Evolutionary conservation across 495 filamentous ascomycete species (phyloP), one percentile per base, ranked within the genome.

Genomic region (Trichocladium antarcticum): DNA sequence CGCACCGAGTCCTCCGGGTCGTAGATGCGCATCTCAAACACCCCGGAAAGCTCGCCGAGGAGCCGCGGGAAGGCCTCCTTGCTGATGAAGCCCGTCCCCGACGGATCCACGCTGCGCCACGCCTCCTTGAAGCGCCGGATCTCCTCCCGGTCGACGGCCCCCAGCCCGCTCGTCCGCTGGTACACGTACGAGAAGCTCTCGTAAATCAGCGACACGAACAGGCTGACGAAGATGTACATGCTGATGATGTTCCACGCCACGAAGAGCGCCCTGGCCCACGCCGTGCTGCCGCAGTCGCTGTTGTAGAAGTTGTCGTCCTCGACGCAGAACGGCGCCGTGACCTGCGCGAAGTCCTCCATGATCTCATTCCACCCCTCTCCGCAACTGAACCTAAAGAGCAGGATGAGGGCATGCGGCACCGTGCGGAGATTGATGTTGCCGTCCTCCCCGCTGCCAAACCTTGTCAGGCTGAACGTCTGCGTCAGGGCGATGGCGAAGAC

Each of bases 141-240:
- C 60, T 99, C 92, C 55, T 95, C 88, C 43, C 92, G 76, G 53
- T 84, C 89, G 40, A 97, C 81, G 27, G 81, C 79, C 29, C 87
- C 89, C 45, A 88, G 72, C 20, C 82, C 82, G 60, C 86, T 95
- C 52, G 87, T 95, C 49, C 88, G 78, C 67, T 99, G 92, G 62
- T 96, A 99, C 56, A 99, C 92, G 64, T 99, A 99, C 63, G 87
- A 94, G 71, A 99, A 99, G 69, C 90, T 96, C 71, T 99, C 92
- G 66, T 89, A 99, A 56, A 99, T 99, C 57, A 99, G 79, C 35
- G 92, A 99, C 48, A 97, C 88, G 64, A 99, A 99, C 67, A 99
- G 74, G 61, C 85, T 95, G 57, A 97, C 89, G 57, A 99, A 99
- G 65, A 99, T 92, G 68, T 97, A 99, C 92, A 99, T 97, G 83